Evolutionary conservation across 371 early-diverging fungal genomes (phyloP), one percentile per base, ranked within the genome.

Genomic region (Circinella umbellata): DNA sequence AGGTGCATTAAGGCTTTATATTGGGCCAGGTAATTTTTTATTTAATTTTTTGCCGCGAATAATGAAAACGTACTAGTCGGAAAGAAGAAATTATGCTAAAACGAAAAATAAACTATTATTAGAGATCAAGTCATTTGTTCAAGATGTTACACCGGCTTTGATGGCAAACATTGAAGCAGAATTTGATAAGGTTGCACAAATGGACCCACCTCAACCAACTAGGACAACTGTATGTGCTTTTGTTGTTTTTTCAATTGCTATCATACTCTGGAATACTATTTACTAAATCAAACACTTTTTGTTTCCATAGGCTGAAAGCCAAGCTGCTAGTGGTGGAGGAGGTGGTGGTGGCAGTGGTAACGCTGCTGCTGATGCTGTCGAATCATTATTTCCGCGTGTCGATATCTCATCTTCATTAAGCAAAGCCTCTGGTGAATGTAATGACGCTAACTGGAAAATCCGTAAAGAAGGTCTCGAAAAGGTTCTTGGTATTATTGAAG

Each of bases 381-480:
- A 97, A 48, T 93, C 93, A 1, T 80, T 97, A 15, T 92, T 96
- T 68, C 95, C 96, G 9, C 89, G 95, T 27, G 93, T 94, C 9
- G 96, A 96, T 72, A 86, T 97, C 37, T 80, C 86, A 5, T 70
- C 85, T 27, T 83, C 83, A 61, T 61, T 83, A 14, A 55, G 53
- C 48, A 83, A 83, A 46, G 76, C 71, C 8, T 67, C 86, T 42
- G 76, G 89, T 66, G 88, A 93, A 66, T 88, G 96, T 54, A 86
- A 82, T 36, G 94, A 96, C 76, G 84, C 86, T 61, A 92, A 95
- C 61, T 98, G 99, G 99, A 97, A 96, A 76, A 80, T 90, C n/a
- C 91, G 99, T 48, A 97, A 98, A 76, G 97, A 95, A 62, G 98
- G 87, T 1, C 76, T 98, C 65, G 98, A 97, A n/a, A 87, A 92